phyloP scores from a whole-genome alignment of 495 filamentous ascomycete genomes.

The Penicillium salamii region DNA sequence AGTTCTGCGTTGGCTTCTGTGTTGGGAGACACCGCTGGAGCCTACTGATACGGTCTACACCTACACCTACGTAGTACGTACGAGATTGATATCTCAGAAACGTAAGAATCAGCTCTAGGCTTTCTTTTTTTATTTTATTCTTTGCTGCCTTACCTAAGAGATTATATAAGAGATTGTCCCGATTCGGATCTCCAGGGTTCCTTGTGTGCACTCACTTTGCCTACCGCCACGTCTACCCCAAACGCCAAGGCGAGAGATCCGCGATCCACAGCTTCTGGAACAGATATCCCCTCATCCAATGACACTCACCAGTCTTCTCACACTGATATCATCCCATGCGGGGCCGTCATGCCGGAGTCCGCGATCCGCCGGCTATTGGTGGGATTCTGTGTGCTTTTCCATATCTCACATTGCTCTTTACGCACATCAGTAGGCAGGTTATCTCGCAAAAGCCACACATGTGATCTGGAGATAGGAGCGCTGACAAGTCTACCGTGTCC shows the following conservation, averaged over 20 bases:
- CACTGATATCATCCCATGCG: constrained; percentile 42
- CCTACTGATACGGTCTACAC: too few species aligned
- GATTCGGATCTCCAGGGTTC: not conserved
- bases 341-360: constrained; percentile 36
- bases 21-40: too few species aligned
- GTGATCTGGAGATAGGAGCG: constrained; percentile 1
- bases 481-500: constrained; percentile 12
- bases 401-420: not conserved
- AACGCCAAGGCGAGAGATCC: constrained; percentile 40
- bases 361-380: constrained; percentile 13
- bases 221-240: constrained; percentile 19
- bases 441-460: not conserved
- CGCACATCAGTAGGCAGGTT: not conserved
- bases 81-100: too few species aligned
- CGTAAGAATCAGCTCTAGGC: constrained; percentile 1
- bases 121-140: too few species aligned
- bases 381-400: not conserved
- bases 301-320: constrained; percentile 16
- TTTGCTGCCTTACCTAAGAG: constrained; percentile 3
- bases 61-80: too few species aligned
- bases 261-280: constrained; percentile 46
- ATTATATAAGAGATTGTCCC: constrained; percentile 7
- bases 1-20: too few species aligned
- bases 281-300: constrained; percentile 23
- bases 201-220: not conserved